phyloP scores from a whole-genome alignment of 257 asterid genomes.

The Fraxinus excelsior region DNA sequence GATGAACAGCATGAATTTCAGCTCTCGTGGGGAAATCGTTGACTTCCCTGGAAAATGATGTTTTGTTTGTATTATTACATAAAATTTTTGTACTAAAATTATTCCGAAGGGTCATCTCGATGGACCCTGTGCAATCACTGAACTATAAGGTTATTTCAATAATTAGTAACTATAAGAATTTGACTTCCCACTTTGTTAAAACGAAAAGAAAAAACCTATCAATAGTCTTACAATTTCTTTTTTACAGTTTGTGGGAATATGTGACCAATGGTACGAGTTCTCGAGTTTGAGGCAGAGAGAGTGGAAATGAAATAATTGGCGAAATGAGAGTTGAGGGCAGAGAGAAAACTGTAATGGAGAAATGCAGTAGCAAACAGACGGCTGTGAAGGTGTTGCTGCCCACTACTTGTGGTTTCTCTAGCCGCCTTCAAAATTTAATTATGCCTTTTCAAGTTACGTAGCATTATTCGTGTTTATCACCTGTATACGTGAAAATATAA shows the following conservation, averaged over 20 bases:
- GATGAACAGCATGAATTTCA: background rate
- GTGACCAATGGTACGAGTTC: background rate
- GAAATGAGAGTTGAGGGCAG: background rate
- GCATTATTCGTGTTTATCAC: no score
- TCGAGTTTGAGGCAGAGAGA: background rate
- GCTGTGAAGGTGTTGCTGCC: conserved; percentile 15
- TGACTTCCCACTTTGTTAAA: no score
- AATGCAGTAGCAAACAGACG: background rate
- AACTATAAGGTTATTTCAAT: background rate
- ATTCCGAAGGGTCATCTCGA: background rate
- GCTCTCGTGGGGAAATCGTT: conserved; percentile 21
- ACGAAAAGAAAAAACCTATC: no score
- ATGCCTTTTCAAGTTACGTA: no score
- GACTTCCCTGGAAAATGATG: conserved; percentile 39
- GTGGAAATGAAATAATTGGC: background rate
- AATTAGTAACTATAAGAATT: no score
- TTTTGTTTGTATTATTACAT: conserved; percentile 31
- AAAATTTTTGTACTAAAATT: no score
- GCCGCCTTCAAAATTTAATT: no score
- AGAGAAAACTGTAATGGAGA: background rate
- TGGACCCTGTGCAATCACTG: background rate
- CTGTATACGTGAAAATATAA: no score
- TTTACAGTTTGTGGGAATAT: background rate
- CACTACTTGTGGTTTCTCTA: conserved; percentile 34
- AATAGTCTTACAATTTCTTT: no score